Percentiles rank a stretch among this genome's conserved stretches.
phyloP scores from a whole-genome alignment of 2,329 filamentous ascomycete species.

The Endocalyx cinctus region DNA sequence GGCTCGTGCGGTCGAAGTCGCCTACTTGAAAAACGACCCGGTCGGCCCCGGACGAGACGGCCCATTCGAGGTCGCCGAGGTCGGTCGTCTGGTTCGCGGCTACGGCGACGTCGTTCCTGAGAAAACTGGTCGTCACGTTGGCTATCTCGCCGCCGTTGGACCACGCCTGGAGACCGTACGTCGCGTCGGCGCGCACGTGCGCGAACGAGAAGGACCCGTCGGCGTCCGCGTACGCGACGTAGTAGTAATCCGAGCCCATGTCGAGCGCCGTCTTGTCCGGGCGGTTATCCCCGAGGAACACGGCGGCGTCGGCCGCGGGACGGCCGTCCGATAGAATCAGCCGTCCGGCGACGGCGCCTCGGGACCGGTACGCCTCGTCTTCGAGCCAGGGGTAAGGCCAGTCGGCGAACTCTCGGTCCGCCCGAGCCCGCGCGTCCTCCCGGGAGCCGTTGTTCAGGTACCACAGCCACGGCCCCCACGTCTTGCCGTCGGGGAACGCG shows the following conservation, averaged over 20 bases:
- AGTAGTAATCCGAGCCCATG: constrained; percentile 45
- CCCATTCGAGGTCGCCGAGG: constrained; percentile 37
- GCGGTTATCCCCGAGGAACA: constrained; percentile 45
- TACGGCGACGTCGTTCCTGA: constrained; percentile 36
- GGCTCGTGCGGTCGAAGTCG: constrained; percentile 40
- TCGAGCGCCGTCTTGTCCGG: constrained; percentile 41
- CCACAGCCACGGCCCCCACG: constrained; percentile 41
- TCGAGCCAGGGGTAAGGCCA: constrained; percentile 49
- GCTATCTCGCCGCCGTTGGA: constrained; percentile 38
- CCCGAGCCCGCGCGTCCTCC: constrained; percentile 34
- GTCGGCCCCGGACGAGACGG: constrained; percentile 29
- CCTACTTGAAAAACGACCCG: constrained; percentile 50
- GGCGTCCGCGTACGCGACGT: constrained; percentile 40
- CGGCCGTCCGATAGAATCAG: constrained; percentile 43
- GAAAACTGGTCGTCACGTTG: constrained; percentile 41
- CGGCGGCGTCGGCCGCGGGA: constrained; percentile 40
- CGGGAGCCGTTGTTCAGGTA: constrained; percentile 43
- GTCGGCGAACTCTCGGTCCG: constrained; percentile 33
- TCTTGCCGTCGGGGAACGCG: constrained; percentile 34
- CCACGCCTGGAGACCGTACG: constrained; percentile 47
- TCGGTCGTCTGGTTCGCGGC: constrained; percentile 27
- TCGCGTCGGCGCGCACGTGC: constrained; percentile 37
- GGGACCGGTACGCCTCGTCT: constrained; percentile 41
- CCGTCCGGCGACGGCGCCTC: constrained; percentile 39
- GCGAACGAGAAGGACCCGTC: constrained; percentile 38